phyloP scores from a whole-genome alignment of 1,139 yeast genomes.

The Candida tetrigidarum region DNA sequence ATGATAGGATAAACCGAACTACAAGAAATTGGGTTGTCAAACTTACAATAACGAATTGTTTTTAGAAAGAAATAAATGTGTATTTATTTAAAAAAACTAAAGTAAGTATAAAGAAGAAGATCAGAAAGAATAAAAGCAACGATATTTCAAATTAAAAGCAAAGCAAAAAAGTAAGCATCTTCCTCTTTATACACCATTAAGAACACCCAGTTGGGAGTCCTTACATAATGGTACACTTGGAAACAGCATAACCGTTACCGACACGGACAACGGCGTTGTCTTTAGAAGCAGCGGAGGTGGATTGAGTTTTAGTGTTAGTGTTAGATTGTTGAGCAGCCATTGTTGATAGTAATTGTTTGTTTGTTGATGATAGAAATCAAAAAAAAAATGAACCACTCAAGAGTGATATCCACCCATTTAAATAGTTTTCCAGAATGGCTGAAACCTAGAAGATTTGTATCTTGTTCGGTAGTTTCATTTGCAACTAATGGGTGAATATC shows the following conservation, averaged over 20 bases:
- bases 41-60: too few relatives aligned
- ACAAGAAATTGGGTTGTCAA: too few relatives aligned
- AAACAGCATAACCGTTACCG: neutral
- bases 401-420: neutral
- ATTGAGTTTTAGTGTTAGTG: neutral
- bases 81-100: too few relatives aligned
- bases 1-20: too few relatives aligned
- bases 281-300: neutral
- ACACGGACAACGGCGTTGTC: neutral
- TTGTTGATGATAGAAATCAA: neutral
- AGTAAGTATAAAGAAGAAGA: neutral
- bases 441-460: too few relatives aligned
- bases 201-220: too few relatives aligned
- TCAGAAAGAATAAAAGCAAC: neutral
- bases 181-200: neutral
- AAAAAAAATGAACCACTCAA: neutral
- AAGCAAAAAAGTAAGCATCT: neutral
- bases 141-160: neutral
- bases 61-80: neutral
- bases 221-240: neutral
- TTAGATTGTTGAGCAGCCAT: neutral
- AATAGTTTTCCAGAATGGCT: neutral
- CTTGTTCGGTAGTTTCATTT: too few relatives aligned
- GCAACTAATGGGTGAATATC: too few relatives aligned
- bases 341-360: neutral